Base-by-base conservation (phyloP, 2,329 filamentous ascomycete species). In the Pyricularia grisea region DNA sequence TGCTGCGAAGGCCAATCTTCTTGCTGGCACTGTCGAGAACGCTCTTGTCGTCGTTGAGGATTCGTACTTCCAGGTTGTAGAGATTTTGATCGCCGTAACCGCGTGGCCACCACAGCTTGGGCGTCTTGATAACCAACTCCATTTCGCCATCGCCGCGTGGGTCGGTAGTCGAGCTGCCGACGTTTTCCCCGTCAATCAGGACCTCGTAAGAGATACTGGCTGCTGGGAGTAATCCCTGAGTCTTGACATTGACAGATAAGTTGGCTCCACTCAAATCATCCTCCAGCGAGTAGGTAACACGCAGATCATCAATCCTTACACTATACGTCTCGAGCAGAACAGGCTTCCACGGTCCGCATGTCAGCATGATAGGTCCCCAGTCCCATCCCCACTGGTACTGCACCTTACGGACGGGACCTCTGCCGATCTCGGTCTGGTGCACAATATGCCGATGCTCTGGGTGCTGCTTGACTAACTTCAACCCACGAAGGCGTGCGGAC, bases 331-430 rank as follows among this genome's bases (percentile, higher is more conserved):
- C 90, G 1, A 93, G 76, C 14, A 82, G 82, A 1, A 93, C 83
- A 2, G 88, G 84, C 71, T 85, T 85, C 90, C 91, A 93, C 2
- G 88, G 86, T 0, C 88, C 88, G 10, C 83, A 84, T 0, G 87
- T 88, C 76, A 88, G 82, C 67, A 90, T 73, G 7, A 88, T 81
- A 0, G 88, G 88, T 0, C 88, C 89, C 89, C 88, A 90, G 73
- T 91, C 88, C 88, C 88, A 91, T 4, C 89, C 88, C 87, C 87
- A 91, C 72, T 90, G 85, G 72, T 88, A 91, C 75, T 91, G 89
- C 0, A 88, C 86, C 74, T 91, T 91, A n/a, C 89, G 79, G 0
- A 87, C 83, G n/a, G 70, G 66, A 2, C 42, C 70, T 12, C 70
- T 23, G 70, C 68, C 64, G 64, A 68, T 30, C 55, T 71, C 70